Evolutionary conservation across 2,329 filamentous ascomycete species (phyloP).

Genomic region (Nothophaeocryptopus gaeumannii): DNA sequence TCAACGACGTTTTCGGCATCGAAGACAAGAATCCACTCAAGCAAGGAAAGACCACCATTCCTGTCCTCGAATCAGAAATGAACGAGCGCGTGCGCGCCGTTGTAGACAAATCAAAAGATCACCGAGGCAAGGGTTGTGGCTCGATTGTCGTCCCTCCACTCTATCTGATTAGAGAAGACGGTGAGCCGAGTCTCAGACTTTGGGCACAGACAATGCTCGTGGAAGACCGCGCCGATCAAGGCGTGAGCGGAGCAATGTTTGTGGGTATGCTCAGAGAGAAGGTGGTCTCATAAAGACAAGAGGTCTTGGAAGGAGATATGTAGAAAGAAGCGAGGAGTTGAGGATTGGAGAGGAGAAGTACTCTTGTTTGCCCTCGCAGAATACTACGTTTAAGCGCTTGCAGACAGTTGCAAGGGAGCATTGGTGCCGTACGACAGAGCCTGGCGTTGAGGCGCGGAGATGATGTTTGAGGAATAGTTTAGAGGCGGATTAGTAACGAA

Average conservation of each 20-base stretch:
- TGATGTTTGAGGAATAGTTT: too few species aligned
- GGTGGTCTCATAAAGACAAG: conserved; percentile 58
- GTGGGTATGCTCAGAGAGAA: conserved; percentile 90
- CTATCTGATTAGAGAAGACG: conserved; percentile 91
- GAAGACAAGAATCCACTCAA: conserved; percentile 79
- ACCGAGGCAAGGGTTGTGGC: conserved; percentile 80
- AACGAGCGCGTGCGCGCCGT: conserved; percentile 90
- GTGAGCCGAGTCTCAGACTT: conserved; percentile 88
- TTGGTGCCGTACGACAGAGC: too few species aligned
- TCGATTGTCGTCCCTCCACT: conserved; percentile 90
- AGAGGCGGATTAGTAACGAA: too few species aligned
- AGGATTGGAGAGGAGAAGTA: too few species aligned
- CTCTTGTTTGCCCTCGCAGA: too few species aligned
- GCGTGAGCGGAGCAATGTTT: conserved; percentile 89
- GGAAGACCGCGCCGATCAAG: conserved; percentile 91
- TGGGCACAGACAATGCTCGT: conserved; percentile 97
- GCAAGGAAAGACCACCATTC: conserved; percentile 84
- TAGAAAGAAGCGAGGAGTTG: too few species aligned
- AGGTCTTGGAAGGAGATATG: too few species aligned
- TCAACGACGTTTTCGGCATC: conserved; percentile 86
- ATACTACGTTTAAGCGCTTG: too few species aligned
- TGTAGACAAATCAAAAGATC: conserved; percentile 86
- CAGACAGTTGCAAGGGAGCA: too few species aligned
- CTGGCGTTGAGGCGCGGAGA: too few species aligned
- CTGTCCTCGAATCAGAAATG: conserved; percentile 91